phyloP scores from a whole-genome alignment of 306 rosid genomes.

The Sindora glabra region DNA sequence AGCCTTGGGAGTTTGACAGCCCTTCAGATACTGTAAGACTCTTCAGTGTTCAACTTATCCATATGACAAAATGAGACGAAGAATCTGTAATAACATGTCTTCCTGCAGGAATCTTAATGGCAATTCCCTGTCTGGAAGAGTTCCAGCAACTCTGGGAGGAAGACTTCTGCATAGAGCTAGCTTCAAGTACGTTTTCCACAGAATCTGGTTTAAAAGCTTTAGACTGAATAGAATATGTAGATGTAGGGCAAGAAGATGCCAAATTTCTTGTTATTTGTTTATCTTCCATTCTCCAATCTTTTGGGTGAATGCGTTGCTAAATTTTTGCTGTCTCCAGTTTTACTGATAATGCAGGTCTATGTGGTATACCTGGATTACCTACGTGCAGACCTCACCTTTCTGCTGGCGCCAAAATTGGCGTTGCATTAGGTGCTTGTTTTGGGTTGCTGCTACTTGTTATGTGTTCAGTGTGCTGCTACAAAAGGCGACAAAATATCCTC shows the following conservation, averaged over 20 bases:
- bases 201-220: not conserved
- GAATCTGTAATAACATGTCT: slow-evolving; percentile 13
- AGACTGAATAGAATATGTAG: not conserved
- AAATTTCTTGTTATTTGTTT: not conserved
- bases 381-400: slow-evolving; percentile 74
- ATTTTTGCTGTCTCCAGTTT: slow-evolving; percentile 59
- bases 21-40: slow-evolving; percentile 62
- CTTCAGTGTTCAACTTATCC: slow-evolving; percentile 1
- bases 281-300: not conserved
- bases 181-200: slow-evolving; percentile 67
- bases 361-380: slow-evolving; percentile 88
- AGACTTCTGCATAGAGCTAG: slow-evolving; percentile 95
- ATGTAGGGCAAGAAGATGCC: not conserved
- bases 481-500: slow-evolving; percentile 76
- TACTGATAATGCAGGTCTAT: slow-evolving; percentile 82
- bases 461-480: slow-evolving; percentile 78
- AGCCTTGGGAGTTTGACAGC: slow-evolving; percentile 75
- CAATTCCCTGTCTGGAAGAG: slow-evolving; percentile 70
- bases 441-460: slow-evolving; percentile 40
- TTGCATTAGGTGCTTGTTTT: slow-evolving; percentile 52
- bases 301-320: slow-evolving; percentile 1
- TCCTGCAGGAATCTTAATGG: slow-evolving; percentile 80
- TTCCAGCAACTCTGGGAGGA: slow-evolving; percentile 75
- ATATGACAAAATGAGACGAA: not conserved
- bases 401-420: slow-evolving; percentile 64